Evolutionary conservation across 768 basidiomycete species (phyloP), one percentile per base, ranked within the genome.

Genomic region (Asterophora parasitica): DNA sequence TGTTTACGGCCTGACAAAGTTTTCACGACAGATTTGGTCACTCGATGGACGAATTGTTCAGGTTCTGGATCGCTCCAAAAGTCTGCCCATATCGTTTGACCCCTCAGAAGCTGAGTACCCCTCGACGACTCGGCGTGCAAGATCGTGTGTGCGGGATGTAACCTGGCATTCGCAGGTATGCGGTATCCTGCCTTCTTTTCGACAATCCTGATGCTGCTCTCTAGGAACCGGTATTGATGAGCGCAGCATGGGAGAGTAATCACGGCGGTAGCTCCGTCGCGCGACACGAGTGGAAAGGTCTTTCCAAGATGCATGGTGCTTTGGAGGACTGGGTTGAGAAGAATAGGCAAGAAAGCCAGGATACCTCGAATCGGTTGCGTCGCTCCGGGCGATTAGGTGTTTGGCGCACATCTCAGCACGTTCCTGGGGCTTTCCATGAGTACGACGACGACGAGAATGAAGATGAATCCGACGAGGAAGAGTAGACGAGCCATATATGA

Each of bases 261-360:
- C 67, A 73, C 27, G 77, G 75, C 15, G 82, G 84, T 10, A 92
- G 91, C 31, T 76, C 82, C 35, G 79, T 99, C 17, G 95, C 94
- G 4, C 76, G 88, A 55, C 96, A 99, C 57, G 91, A 97, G 67
- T 99, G 93, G 91, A 96, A 94, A 66, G 93, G 94, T 5, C 68
- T 94, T 46, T 77, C 78, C 1, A 94, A 92, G 66, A 78, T 81
- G 69, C 64, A 65, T 0, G 73, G 79, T 32, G 68, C 67, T 4
- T 60, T 96, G 39, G 85, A 92, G 58, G 90, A 93, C 59, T 85
- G 81, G 75, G 74, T 78, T 4, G 85, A 86, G 65, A 85, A 79
- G 34, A 44, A 58, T 39, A 52, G 54, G 49, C 40, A 58, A 53
- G 61, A 67, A 26, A 54, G 53, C 15, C 39, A 42, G 27, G 61